Base-by-base conservation (phyloP, 495 filamentous ascomycete genomes). In the Aspergillus olivimuriae region DNA sequence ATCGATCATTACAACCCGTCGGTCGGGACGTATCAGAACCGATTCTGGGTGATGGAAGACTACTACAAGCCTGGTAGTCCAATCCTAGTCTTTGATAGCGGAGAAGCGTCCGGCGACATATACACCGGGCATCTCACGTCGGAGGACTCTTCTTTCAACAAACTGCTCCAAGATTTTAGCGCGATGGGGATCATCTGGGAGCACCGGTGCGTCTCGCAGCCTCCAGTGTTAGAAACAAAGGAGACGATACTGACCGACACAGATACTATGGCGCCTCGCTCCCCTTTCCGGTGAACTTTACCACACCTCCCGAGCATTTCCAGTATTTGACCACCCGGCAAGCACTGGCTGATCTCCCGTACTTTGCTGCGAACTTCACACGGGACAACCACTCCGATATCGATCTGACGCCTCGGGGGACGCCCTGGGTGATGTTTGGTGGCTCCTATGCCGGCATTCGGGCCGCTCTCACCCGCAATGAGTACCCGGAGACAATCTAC, bases 341-440 rank as follows among this genome's bases (percentile, higher is more conserved):
- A 47, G 72, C 77, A 5, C 53, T 81, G 11, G 70, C 69, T 21
- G 76, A 80, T 39, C 56, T 78, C 10, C 70, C 69, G 1, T 61
- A 55, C 34, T 78, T 80, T 56, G 76, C 76, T 1, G 51, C 63
- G 36, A 66, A 66, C 19, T 80, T 78, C 56, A 62, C 48, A 22
- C 62, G 65, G 8, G 26, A 43, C 14, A 58, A 52, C 4, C 56
- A 68, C 34, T 31, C 58, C 5, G 42, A 65, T 14, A 26, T 59
- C 10, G 61, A 73, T 39, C 43, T 80, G 22, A 65, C 68, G 0
- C 75, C 76, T 0, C 46, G 57, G 21, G 52, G 44, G 1, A 74
- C 75, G 0, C 78, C 78, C 4, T 82, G 78, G 77, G 55, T 82
- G 22, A 75, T 80, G 60, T 40, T 80, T 1, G 78, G 78, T 33